phyloP scores from a whole-genome alignment of 2,329 filamentous ascomycete genomes.

The Neophaeococcomyces aloes region DNA sequence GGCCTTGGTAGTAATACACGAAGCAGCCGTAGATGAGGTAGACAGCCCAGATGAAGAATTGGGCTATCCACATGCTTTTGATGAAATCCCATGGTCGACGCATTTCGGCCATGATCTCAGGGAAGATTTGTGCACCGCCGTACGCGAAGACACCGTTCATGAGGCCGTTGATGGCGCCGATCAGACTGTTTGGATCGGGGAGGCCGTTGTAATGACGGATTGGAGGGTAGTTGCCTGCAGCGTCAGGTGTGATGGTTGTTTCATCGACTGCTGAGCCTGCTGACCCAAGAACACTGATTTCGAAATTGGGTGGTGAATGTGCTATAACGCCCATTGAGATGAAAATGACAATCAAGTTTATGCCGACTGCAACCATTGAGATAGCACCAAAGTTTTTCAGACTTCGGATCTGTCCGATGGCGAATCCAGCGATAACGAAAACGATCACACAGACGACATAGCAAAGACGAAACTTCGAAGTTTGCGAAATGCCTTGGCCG shows the following conservation, averaged over 20 bases:
- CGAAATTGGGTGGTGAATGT: slow-evolving; percentile 23
- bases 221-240: slow-evolving; percentile 16
- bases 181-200: slow-evolving; percentile 16
- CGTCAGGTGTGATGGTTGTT: slow-evolving; percentile 21
- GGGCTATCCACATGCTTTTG: slow-evolving; percentile 16
- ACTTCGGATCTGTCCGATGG: slow-evolving; percentile 24
- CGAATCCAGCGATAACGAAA: slow-evolving; percentile 22
- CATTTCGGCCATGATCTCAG: slow-evolving; percentile 27
- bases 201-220: slow-evolving; percentile 20
- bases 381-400: slow-evolving; percentile 23
- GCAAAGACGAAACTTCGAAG: slow-evolving; percentile 20
- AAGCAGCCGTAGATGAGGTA: slow-evolving; percentile 20
- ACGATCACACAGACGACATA: slow-evolving; percentile 22
- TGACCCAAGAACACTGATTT: slow-evolving; percentile 22
- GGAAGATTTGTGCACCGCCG: slow-evolving; percentile 24
- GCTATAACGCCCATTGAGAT: slow-evolving; percentile 26
- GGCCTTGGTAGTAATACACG: slow-evolving; percentile 21
- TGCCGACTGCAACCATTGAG: slow-evolving; percentile 23
- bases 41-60: slow-evolving; percentile 17
- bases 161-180: slow-evolving; percentile 23
- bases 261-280: slow-evolving; percentile 22
- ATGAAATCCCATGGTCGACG: slow-evolving; percentile 19
- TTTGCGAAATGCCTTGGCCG: slow-evolving; percentile 17
- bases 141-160: slow-evolving; percentile 25
- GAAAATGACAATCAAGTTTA: slow-evolving; percentile 25